Evolutionary conservation across 495 filamentous ascomycete genomes (phyloP).

Genomic region (Aspergillus cavernicola): DNA sequence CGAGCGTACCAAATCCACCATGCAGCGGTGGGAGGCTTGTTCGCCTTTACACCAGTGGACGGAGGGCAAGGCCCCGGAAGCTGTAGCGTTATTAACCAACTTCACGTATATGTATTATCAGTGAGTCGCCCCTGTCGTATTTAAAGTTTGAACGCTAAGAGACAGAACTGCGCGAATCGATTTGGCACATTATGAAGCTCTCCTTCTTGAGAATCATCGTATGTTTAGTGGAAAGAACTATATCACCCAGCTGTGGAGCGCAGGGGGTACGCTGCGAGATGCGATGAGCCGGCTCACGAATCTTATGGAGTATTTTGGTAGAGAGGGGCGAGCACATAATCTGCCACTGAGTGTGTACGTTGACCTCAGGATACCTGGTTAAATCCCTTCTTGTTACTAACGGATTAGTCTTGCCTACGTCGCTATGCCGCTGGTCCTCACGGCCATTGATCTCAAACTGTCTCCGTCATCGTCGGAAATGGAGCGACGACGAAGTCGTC

Average conservation of each 20-base stretch:
- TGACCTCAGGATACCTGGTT: no score
- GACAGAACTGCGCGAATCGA: constrained; percentile 23
- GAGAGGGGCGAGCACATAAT: constrained; percentile 18
- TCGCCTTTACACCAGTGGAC: constrained; percentile 7
- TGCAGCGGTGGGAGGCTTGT: constrained; percentile 22
- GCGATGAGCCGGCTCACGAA: constrained; percentile 22
- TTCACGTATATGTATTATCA: constrained; percentile 51
- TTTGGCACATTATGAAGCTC: constrained; percentile 26
- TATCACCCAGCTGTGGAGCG: constrained; percentile 6
- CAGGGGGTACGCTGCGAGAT: constrained; percentile 19
- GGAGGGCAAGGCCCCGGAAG: constrained; percentile 20
- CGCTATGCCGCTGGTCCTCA: constrained; percentile 32
- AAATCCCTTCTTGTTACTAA: neutral
- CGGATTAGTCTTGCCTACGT: constrained; percentile 22
- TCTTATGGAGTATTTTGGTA: constrained; percentile 33
- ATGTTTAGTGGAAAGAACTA: constrained; percentile 17
- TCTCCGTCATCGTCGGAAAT: constrained; percentile 23
- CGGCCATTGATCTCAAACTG: constrained; percentile 35
- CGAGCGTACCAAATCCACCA: constrained; percentile 14
- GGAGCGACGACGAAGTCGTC: constrained; percentile 17
- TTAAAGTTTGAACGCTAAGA: neutral
- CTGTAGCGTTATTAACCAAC: constrained; percentile 37
- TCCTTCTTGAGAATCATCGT: constrained; percentile 25
- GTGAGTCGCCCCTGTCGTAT: constrained; percentile 22
- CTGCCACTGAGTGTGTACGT: constrained; percentile 34